A percentile compares a stretch with the other conserved stretches of the same genome.
Conservation (phyloP, 768 basidiomycete genomes). For the Boletus sp. region DNA sequence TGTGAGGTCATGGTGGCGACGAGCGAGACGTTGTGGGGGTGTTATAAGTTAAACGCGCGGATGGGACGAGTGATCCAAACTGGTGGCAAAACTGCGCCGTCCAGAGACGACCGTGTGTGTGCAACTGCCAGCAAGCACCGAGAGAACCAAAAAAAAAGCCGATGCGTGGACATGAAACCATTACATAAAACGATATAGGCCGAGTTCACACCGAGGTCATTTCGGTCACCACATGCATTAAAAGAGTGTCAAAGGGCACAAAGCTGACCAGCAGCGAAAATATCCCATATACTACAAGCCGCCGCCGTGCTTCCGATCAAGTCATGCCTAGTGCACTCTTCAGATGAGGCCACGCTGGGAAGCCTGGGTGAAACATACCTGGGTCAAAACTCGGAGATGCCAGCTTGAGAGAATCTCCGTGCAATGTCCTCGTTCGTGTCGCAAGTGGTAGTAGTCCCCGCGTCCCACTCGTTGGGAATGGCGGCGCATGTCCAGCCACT, state of each 20-base stretch:
- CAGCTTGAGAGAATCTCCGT: conserved; percentile 18
- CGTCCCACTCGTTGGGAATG: conserved; percentile 19
- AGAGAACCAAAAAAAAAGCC: neutral
- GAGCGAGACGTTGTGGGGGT: conserved; percentile 2
- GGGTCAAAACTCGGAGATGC: conserved; percentile 14
- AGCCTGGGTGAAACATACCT: neutral
- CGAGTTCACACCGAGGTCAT: neutral
- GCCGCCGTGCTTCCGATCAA: conserved; percentile 5
- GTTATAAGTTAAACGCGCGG: conserved; percentile 19
- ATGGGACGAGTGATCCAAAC: neutral
- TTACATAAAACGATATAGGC: neutral
- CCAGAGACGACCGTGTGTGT: conserved; percentile 6
- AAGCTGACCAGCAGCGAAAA: conserved; percentile 16
- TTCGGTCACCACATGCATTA: conserved; percentile 2
- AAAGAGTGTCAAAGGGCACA: conserved; percentile 4
- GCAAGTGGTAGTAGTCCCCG: conserved; percentile 21
- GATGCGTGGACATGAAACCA: neutral
- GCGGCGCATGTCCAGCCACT: conserved; percentile 19
- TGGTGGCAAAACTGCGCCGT: conserved; percentile 18
- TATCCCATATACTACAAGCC: conserved; percentile 6
- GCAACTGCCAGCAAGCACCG: neutral
- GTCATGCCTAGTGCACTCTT: neutral
- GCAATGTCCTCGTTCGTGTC: conserved; percentile 14
- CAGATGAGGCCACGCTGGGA: neutral
- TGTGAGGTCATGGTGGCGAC: conserved; percentile 35